These are phyloP conservation scores for Toxicodendron radicans DNA, from an alignment of 345 rosid genomes.

Conservation along the genomic window DNA sequence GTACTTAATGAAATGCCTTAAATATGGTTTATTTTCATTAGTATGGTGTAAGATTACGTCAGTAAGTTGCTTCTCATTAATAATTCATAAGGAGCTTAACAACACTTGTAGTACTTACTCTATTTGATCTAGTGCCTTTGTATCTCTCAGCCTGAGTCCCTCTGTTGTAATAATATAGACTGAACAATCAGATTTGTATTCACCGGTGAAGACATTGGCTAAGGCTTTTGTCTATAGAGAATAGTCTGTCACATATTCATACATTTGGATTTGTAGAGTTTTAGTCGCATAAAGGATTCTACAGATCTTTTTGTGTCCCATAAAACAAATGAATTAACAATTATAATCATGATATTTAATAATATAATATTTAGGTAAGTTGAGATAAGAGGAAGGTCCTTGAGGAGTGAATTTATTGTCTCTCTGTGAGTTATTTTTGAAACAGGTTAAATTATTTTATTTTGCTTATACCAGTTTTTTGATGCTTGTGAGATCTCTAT, in stretches of 20 bases:
- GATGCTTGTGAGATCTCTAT: neutral
- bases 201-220: too few species aligned
- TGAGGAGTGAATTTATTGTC: neutral
- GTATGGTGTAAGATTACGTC: neutral
- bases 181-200: neutral
- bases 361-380: neutral
- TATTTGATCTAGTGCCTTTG: neutral
- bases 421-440: neutral
- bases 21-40: neutral
- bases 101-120: too few species aligned
- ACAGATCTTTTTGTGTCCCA: too few species aligned
- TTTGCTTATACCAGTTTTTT: neutral
- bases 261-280: too few species aligned
- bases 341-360: neutral
- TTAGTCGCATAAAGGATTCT: too few species aligned
- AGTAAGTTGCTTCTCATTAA: too few species aligned
- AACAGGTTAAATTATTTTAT: neutral
- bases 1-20: too few species aligned
- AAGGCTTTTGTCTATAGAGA: too few species aligned
- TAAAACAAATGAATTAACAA: neutral
- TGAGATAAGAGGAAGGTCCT: constrained; percentile 4
- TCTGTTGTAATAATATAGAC: neutral
- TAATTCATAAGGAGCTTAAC: too few species aligned
- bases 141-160: neutral
- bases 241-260: too few species aligned